These are phyloP conservation scores for Gossypium anomalum DNA, from an alignment of 345 rosid species.

Conservation along the genomic window DNA sequence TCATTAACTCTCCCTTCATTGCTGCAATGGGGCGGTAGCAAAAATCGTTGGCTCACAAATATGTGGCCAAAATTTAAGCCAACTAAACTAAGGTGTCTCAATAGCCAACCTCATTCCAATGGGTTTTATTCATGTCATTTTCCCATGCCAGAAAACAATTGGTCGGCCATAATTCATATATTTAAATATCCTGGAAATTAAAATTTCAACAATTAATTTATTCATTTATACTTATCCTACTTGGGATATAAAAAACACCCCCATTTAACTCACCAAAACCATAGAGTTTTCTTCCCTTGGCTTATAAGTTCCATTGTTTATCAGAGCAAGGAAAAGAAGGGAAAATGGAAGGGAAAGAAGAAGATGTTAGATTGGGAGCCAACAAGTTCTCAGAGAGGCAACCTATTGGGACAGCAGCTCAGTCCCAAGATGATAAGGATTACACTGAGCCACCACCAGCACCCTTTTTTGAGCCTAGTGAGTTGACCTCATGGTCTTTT, in stretches of 20 bases:
- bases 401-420: conserved; percentile 53
- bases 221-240: neutral
- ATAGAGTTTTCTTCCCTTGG: neutral
- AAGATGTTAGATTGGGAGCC: conserved; percentile 54
- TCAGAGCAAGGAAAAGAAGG: neutral
- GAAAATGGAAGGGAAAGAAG: conserved; percentile 42
- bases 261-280: neutral
- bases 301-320: neutral
- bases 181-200: neutral
- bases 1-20: neutral
- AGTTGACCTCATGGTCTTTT: conserved; percentile 44
- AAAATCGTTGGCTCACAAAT: neutral
- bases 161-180: conserved; percentile 29
- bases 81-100: neutral
- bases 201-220: neutral
- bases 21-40: conserved; percentile 30
- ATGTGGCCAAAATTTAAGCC: conserved; percentile 24
- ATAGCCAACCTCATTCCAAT: neutral
- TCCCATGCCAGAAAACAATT: conserved; percentile 4
- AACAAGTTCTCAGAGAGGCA: conserved; percentile 49
- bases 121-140: neutral
- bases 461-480: conserved; percentile 36
- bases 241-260: conserved; percentile 19
- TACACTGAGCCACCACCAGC: conserved; percentile 50
- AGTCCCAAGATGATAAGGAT: conserved; percentile 38